These are phyloP conservation scores for Fusarium praegraminearum DNA, from an alignment of 2,329 filamentous ascomycete species.

Conservation along the genomic window DNA sequence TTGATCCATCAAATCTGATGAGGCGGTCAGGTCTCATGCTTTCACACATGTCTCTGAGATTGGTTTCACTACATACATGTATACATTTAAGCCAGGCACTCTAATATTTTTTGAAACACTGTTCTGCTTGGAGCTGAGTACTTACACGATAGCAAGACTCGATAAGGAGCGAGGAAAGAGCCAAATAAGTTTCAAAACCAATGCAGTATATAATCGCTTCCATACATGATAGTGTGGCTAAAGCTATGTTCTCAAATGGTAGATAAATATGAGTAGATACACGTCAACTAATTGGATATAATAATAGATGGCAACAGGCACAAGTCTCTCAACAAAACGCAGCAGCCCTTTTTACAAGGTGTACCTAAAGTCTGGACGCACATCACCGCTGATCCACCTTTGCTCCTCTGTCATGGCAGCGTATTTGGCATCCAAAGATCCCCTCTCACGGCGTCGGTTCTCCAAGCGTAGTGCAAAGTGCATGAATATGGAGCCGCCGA, in stretches of 20 bases:
- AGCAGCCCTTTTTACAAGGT: slow-evolving; percentile 41
- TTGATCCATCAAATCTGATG: no score
- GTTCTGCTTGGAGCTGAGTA: accelerated
- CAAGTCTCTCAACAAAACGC: accelerated
- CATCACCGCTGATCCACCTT: slow-evolving; percentile 69
- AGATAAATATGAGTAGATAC: not conserved
- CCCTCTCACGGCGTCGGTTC: slow-evolving; percentile 68
- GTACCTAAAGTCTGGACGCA: slow-evolving; percentile 54
- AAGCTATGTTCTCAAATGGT: not conserved
- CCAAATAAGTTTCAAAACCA: accelerated
- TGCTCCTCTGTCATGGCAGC: slow-evolving; percentile 67
- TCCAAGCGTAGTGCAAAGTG: slow-evolving; percentile 68
- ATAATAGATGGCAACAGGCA: not conserved
- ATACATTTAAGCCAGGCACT: not conserved
- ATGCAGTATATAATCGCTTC: not conserved
- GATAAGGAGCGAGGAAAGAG: not conserved
- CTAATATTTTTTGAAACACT: accelerated
- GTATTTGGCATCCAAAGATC: slow-evolving; percentile 67
- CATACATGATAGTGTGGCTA: not conserved
- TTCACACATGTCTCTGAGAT: not conserved
- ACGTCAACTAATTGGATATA: not conserved
- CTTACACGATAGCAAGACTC: not conserved
- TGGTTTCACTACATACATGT: not conserved
- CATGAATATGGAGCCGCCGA: slow-evolving; percentile 73
- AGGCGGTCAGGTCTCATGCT: accelerated